phyloP scores from a whole-genome alignment of 2,329 filamentous ascomycete species.

The Colletotrichum sp. region DNA sequence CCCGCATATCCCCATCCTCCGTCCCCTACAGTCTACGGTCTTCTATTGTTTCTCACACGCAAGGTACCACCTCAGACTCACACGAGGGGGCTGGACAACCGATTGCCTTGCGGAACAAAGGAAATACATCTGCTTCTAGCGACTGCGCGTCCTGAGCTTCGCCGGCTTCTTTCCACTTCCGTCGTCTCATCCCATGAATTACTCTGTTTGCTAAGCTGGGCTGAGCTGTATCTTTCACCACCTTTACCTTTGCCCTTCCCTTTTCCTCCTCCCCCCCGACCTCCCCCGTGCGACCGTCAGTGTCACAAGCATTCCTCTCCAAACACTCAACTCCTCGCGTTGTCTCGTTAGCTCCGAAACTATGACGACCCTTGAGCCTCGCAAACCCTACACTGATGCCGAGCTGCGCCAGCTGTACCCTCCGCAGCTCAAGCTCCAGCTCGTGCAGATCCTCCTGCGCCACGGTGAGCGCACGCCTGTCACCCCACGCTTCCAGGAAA shows the following conservation, averaged over 20 bases:
- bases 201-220: background rate
- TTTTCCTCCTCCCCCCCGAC: background rate
- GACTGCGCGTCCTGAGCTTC: background rate
- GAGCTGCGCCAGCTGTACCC: constrained; percentile 88
- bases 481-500: constrained; percentile 84
- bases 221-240: background rate
- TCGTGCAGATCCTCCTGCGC: constrained; percentile 86
- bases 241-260: background rate
- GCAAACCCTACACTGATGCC: constrained; percentile 77
- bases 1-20: background rate
- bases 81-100: background rate
- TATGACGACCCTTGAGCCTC: constrained; percentile 82
- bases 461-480: constrained; percentile 87
- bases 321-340: background rate
- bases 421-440: constrained; percentile 76
- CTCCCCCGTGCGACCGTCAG: background rate
- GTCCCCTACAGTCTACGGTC: background rate
- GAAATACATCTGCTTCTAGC: background rate
- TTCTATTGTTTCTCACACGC: background rate
- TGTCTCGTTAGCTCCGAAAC: background rate
- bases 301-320: constrained; percentile 14
- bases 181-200: background rate
- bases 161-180: background rate
- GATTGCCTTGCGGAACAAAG: background rate
- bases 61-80: background rate